phyloP scores from a whole-genome alignment of 2,329 filamentous ascomycete species.

The Microsporum canis region DNA sequence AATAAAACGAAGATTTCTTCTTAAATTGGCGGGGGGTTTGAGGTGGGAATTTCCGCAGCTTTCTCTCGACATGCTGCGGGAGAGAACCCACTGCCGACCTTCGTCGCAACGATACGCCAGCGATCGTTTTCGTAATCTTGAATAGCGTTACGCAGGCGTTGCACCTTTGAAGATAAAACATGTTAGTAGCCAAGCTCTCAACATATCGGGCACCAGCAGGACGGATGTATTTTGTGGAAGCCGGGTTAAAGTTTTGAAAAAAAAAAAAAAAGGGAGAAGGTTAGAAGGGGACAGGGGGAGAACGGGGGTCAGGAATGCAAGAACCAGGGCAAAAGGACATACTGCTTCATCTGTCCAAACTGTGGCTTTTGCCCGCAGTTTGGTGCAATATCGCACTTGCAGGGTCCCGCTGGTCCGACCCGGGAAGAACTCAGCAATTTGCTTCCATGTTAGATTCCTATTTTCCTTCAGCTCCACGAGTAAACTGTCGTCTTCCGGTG shows the following conservation, averaged over 20 bases:
- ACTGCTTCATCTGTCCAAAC: constrained; percentile 92
- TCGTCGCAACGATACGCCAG: constrained; percentile 84
- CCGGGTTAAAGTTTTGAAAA: background rate
- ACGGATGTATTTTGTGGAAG: background rate
- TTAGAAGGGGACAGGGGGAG: background rate
- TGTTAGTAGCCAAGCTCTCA: background rate
- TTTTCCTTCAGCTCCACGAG: constrained; percentile 88
- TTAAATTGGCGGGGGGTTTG: background rate
- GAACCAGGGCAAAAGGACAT: constrained; percentile 16
- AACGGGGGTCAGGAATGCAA: background rate
- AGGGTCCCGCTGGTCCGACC: constrained; percentile 80
- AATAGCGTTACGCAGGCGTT: constrained; percentile 30
- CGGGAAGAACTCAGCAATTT: constrained; percentile 93
- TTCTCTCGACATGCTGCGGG: constrained; percentile 78
- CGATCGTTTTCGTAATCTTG: constrained; percentile 51
- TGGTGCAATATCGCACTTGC: constrained; percentile 90
- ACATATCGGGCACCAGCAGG: constrained; percentile 1
- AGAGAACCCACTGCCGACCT: constrained; percentile 82
- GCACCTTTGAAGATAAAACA: constrained; percentile 21
- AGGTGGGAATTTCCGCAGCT: constrained; percentile 46
- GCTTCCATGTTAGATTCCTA: constrained; percentile 91
- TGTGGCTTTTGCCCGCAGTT: constrained; percentile 85
- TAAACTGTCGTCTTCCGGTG: constrained; percentile 77
- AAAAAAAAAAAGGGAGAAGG: constrained; percentile 2
- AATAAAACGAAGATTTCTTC: background rate